Evolutionary conservation across 257 asterid species (phyloP).

Genomic region (Echites panduratus): DNA sequence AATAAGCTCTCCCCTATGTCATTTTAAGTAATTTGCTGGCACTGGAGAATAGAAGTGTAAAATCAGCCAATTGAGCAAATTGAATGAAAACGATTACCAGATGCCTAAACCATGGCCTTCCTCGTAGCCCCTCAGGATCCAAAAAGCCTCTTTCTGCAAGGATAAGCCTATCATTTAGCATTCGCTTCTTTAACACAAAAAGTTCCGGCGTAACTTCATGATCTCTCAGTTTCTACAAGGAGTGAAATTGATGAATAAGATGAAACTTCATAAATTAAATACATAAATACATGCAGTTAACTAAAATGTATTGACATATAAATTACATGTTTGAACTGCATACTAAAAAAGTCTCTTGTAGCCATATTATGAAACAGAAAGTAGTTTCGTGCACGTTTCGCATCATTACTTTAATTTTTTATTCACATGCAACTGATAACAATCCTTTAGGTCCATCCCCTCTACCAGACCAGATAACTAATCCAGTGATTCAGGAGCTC

Average conservation of each 20-base stretch:
- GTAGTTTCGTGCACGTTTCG: not conserved
- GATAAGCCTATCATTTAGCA: constrained; percentile 70
- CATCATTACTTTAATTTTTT: not conserved
- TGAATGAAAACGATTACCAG: constrained; percentile 45
- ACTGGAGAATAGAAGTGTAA: not conserved
- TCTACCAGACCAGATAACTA: not conserved
- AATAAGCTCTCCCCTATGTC: not conserved
- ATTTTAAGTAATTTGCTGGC: too few species aligned
- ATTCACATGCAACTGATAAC: too few species aligned
- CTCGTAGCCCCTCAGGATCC: constrained; percentile 65
- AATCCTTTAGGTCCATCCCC: too few species aligned
- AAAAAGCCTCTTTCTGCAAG: constrained; percentile 84
- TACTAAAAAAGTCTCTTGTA: not conserved
- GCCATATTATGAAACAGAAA: not conserved
- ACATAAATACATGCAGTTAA: constrained; percentile 12
- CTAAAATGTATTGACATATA: not conserved
- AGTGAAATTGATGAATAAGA: not conserved
- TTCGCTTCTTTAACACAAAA: constrained; percentile 45
- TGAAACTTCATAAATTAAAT: not conserved
- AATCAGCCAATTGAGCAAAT: not conserved
- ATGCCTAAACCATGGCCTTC: constrained; percentile 83
- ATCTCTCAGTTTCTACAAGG: constrained; percentile 43
- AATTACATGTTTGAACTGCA: not conserved
- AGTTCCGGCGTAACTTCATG: constrained; percentile 27
- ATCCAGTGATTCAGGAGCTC: not conserved